phyloP scores from a whole-genome alignment of 345 rosid species.

The Reutealis trisperma region DNA sequence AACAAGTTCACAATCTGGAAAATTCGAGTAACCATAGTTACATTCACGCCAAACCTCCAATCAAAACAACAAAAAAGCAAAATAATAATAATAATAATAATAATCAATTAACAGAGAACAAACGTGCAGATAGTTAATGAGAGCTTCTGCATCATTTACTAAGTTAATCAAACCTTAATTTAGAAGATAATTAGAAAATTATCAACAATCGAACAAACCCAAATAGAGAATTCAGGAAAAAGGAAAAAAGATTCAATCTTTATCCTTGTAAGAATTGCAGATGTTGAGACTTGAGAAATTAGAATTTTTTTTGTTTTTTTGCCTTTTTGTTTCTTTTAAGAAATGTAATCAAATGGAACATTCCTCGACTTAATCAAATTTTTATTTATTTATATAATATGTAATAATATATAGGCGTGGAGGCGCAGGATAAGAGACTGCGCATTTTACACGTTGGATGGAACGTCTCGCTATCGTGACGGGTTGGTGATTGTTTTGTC shows the following conservation, averaged over 20 bases:
- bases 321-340: too few species aligned
- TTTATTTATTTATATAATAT: background rate
- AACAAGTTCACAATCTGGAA: background rate
- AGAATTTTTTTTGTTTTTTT: background rate
- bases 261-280: constrained; percentile 3
- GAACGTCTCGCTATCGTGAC: too few species aligned
- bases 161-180: background rate
- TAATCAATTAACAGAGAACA: background rate
- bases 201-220: constrained; percentile 11
- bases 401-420: constrained; percentile 5
- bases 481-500: background rate
- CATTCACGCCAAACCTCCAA: background rate
- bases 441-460: constrained; percentile 2
- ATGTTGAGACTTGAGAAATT: background rate
- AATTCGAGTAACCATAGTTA: background rate
- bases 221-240: constrained; percentile 1
- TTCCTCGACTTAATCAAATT: background rate
- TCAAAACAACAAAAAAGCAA: background rate
- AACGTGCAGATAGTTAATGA: background rate
- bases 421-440: constrained; percentile 27
- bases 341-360: too few species aligned
- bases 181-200: background rate
- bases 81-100: background rate
- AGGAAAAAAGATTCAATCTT: background rate
- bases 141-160: background rate